Evolutionary conservation across 805 yeast species (phyloP).

Genomic region (Wickerhamiella australiensis): DNA sequence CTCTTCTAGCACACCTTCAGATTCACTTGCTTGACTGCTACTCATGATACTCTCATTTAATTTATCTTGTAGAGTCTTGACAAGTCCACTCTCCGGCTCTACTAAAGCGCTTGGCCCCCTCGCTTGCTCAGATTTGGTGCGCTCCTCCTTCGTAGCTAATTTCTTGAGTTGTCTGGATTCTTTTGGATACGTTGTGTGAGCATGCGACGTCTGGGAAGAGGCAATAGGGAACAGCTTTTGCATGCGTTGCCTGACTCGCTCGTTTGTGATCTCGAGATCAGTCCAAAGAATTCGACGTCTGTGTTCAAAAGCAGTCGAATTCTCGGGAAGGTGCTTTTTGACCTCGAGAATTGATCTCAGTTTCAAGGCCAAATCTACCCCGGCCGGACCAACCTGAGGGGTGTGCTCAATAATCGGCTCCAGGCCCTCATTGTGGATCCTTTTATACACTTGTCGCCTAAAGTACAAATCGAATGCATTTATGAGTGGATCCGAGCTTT

Average conservation of each 20-base stretch:
- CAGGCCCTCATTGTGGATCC: slow-evolving; percentile 17
- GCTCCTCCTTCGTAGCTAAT: background rate
- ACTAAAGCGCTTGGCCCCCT: background rate
- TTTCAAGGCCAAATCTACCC: background rate
- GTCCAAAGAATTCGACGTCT: background rate
- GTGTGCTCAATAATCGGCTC: slow-evolving; percentile 18
- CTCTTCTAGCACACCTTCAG: no score
- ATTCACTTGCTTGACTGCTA: no score
- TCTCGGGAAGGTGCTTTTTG: background rate
- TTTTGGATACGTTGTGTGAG: background rate
- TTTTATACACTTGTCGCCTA: slow-evolving; percentile 18
- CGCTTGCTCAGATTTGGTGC: background rate
- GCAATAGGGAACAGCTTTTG: background rate
- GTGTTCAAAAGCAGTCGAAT: background rate
- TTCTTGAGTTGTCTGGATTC: background rate
- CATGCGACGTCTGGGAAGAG: background rate
- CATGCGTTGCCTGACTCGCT: background rate
- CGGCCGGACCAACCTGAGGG: slow-evolving; percentile 15
- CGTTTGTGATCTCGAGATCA: background rate
- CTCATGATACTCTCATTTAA: background rate
- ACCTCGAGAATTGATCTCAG: background rate
- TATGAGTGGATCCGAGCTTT: slow-evolving; percentile 14
- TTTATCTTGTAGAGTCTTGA: background rate
- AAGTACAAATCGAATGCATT: slow-evolving; percentile 21
- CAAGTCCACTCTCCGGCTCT: background rate